Conservation (phyloP, 2,329 filamentous ascomycete species). For the Calonectria henricotiae region DNA sequence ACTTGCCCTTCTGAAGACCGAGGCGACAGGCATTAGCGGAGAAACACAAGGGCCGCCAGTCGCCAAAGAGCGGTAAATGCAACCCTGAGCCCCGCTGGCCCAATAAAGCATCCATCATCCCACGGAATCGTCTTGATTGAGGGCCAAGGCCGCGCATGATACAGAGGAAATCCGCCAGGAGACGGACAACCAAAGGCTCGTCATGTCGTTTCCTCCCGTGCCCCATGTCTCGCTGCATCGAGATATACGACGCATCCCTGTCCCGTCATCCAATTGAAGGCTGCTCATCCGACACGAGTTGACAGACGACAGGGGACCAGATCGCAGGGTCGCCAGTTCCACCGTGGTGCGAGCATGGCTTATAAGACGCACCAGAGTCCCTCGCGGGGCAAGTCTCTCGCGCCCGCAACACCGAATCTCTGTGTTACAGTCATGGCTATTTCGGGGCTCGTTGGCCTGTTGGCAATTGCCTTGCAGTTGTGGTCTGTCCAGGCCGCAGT, state of each 20-base stretch:
- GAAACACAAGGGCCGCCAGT: conserved; percentile 40
- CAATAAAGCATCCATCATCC: conserved; percentile 44
- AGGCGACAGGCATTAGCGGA: conserved; percentile 28
- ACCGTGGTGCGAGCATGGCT: conserved; percentile 28
- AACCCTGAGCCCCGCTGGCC: conserved; percentile 25
- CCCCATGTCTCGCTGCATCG: conserved; percentile 7
- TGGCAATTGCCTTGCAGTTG: conserved; percentile 44
- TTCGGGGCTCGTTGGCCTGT: conserved; percentile 44
- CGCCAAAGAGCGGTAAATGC: conserved; percentile 13
- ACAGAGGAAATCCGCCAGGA: conserved; percentile 8
- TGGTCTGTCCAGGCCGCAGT: conserved; percentile 43
- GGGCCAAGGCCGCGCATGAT: conserved; percentile 7
- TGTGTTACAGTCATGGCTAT: conserved; percentile 44
- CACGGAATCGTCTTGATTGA: conserved; percentile 33
- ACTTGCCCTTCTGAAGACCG: conserved; percentile 33
- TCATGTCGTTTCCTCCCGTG: conserved; percentile 4
- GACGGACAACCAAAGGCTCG: conserved; percentile 17
- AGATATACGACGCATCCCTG: conserved; percentile 14
- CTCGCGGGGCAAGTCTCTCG: conserved; percentile 7
- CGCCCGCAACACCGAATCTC: conserved; percentile 24
- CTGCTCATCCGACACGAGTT: conserved; percentile 32
- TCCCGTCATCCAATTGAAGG: conserved; percentile 32
- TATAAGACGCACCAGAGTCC: conserved; percentile 35
- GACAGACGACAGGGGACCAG: conserved; percentile 27
- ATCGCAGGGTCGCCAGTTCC: neutral